Conservation (phyloP, 495 filamentous ascomycete genomes). For the Letharia lupina region DNA sequence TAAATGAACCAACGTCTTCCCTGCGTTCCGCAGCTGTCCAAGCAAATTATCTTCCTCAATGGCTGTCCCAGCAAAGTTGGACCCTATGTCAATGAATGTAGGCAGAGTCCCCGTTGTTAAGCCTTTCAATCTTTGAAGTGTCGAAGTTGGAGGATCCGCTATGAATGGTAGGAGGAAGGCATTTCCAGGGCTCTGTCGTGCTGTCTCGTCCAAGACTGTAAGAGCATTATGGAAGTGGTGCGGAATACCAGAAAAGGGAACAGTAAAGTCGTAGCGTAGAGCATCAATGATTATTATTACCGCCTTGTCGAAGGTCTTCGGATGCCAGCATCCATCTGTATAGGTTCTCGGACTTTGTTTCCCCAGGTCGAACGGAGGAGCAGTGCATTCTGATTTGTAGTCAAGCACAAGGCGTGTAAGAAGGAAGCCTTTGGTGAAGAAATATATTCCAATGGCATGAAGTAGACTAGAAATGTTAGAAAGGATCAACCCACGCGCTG, state of each 20-base stretch:
- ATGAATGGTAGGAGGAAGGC: conserved; percentile 93
- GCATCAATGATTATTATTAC: conserved; percentile 90
- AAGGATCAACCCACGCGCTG: conserved; percentile 11
- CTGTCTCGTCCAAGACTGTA: conserved; percentile 74
- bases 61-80: conserved; percentile 91
- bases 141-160: conserved; percentile 90
- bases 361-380: conserved; percentile 54
- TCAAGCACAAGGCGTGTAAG: conserved; percentile 86
- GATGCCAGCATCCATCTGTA: conserved; percentile 84
- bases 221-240: conserved; percentile 82
- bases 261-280: conserved; percentile 91
- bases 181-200: conserved; percentile 61
- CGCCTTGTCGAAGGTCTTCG: conserved; percentile 83
- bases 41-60: conserved; percentile 96
- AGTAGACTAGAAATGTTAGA: conserved; percentile 43
- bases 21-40: conserved; percentile 67
- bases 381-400: conserved; percentile 71
- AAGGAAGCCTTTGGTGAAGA: conserved; percentile 96
- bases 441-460: conserved; percentile 73
- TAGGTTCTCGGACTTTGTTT: conserved; percentile 35
- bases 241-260: conserved; percentile 57
- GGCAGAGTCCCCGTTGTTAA: conserved; percentile 92
- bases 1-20: conserved; percentile 81
- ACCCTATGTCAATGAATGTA: conserved; percentile 87
- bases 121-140: conserved; percentile 85